Conservation (phyloP, 441 rosid species). For the Raphanus hybrid region DNA sequence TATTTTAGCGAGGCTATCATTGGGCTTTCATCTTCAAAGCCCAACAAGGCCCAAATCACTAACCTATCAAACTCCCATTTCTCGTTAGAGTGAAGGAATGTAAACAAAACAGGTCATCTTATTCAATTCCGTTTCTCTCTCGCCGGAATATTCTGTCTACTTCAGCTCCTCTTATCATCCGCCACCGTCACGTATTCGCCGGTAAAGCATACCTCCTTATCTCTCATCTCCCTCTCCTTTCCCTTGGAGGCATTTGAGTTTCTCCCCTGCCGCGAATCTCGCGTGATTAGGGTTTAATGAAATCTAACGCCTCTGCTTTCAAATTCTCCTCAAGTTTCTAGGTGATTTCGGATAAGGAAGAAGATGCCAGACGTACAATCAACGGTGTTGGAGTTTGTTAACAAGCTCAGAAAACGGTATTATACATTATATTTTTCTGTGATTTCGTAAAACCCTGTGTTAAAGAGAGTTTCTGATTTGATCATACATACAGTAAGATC, state of each 20-base stretch:
- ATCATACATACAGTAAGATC: conserved; percentile 83
- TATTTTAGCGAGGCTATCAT: background rate
- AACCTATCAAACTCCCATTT: conserved; percentile 29
- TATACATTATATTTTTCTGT: no score
- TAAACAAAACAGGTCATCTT: conserved; percentile 19
- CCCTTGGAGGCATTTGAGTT: no score
- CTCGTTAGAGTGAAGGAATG: conserved; percentile 2
- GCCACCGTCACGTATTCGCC: conserved; percentile 31
- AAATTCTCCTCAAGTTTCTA: conserved; percentile 13
- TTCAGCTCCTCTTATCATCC: conserved; percentile 31
- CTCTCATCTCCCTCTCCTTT: background rate
- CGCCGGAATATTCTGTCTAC: conserved; percentile 34
- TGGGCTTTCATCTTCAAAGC: conserved; percentile 5
- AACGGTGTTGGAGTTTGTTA: conserved; percentile 67
- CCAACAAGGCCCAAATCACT: background rate
- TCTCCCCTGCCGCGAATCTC: background rate
- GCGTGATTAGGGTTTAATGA: conserved; percentile 31
- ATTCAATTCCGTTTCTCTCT: conserved; percentile 35
- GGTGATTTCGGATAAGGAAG: conserved; percentile 23
- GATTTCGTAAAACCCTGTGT: background rate
- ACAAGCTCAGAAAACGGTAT: conserved; percentile 92
- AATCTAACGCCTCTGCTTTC: conserved; percentile 22
- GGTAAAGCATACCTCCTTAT: conserved; percentile 28
- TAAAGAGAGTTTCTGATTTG: conserved; percentile 10
- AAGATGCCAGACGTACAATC: conserved; percentile 93